A percentile compares a stretch with the other conserved stretches of the same genome.
Conservation (phyloP, 192 early-diverging fungal genomes). For the Coemansia sp. region DNA sequence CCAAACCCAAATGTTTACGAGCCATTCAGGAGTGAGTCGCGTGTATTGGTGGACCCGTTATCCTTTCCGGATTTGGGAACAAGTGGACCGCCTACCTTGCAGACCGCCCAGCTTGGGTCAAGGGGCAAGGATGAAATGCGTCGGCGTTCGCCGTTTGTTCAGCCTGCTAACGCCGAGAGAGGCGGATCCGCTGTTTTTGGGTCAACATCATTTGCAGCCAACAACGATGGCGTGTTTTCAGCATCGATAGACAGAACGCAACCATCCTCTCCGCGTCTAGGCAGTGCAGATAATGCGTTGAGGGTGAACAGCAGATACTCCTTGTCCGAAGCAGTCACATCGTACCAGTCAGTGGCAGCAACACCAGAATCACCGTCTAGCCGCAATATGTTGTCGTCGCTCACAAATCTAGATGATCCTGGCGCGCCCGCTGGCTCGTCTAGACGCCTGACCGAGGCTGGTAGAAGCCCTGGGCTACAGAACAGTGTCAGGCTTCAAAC, state of each 20-base stretch:
- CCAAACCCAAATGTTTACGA: constrained; percentile 25
- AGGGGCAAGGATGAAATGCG: not conserved
- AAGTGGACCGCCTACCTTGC: not conserved
- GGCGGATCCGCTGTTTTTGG: not conserved
- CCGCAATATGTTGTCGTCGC: constrained; percentile 29
- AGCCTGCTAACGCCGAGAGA: constrained; percentile 3
- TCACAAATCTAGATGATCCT: constrained; percentile 26
- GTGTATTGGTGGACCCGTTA: constrained; percentile 6
- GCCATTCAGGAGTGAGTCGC: constrained; percentile 7
- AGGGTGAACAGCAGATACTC: constrained; percentile 10
- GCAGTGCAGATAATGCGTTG: constrained; percentile 19
- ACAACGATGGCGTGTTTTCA: not conserved
- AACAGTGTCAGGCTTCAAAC: not conserved
- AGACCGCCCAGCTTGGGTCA: not conserved
- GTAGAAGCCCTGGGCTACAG: constrained; percentile 1
- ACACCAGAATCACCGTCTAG: constrained; percentile 36
- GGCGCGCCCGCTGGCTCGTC: not conserved
- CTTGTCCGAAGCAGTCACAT: constrained; percentile 16
- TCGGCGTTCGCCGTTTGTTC: constrained; percentile 21
- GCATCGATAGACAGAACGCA: not conserved
- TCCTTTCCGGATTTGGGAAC: constrained; percentile 1
- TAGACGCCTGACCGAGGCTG: not conserved
- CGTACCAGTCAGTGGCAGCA: constrained; percentile 1
- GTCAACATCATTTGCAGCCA: not conserved
- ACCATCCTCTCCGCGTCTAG: constrained; percentile 6